Evolutionary conservation across 2,329 filamentous ascomycete species (phyloP), one percentile per base, ranked within the genome.

Genomic region (Tothia fuscella): DNA sequence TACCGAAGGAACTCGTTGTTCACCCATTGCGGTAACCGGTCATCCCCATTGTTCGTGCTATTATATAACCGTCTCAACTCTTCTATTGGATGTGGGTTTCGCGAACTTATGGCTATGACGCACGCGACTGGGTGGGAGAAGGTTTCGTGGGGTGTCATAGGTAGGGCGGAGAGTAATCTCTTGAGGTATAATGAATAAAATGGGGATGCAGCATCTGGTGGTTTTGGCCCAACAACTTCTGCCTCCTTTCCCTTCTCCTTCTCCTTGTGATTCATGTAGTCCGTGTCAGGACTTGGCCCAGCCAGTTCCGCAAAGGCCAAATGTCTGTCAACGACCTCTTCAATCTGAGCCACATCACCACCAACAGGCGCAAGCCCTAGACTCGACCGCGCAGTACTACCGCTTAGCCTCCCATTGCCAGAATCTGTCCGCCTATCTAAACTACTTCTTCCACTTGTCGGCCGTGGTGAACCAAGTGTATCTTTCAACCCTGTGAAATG

Each of bases 121-220:
- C 87, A 89, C 5, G 89, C 88, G 17, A 96, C 89, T 0, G 93
- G 91, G 57, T 98, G 91, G 4, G 82, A 76, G 60, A 96, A 94
- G 0, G 91, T 91, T 63, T 98, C 91, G 52, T 95, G 87, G 1
- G 87, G 78, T 3, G 80, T 76, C 33, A 93, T 65, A 1, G 84
- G 76, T 30, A 89, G 66, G 12, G 82, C 80, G 1, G 87, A 94
- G 6, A 98, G 65, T 29, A 98, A 60, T 38, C 88, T 78, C 22
- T 86, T 77, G 35, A 98, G 63, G 56, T 93, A 96, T 6, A 94
- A 64, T 26, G 80, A 76, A 60, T 93, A 93, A 57, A 93, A 87
- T 1, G 84, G 81, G 9, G 19, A 44, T 12, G 31, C 29, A n/a
- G 29, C 10, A 16, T 22, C 20, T 3, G 31, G 22, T 0, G 30